Conservation (phyloP, 805 yeast genomes). For the Metschnikowia peoriensis region DNA sequence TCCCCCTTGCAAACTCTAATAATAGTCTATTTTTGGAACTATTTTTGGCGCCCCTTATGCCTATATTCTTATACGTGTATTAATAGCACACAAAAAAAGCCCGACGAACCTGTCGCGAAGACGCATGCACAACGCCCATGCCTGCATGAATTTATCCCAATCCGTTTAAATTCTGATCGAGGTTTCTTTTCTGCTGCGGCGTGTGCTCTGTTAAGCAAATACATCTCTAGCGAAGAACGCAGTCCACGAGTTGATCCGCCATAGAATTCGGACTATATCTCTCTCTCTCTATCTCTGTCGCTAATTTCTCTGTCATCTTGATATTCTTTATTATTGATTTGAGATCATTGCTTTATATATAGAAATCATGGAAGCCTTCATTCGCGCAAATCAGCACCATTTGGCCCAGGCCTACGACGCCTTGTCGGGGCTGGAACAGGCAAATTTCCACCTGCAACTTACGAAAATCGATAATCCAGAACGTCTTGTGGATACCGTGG, state of each 20-base stretch:
- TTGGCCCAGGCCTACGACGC: constrained; percentile 48
- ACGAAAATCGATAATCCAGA: constrained; percentile 41
- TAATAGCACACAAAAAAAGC: too few species aligned
- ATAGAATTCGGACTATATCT: background rate
- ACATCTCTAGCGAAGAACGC: background rate
- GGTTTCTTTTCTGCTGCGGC: constrained; percentile 3
- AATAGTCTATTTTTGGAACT: too few species aligned
- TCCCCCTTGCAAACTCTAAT: too few species aligned
- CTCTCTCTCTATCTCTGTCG: background rate
- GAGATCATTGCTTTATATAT: too few species aligned
- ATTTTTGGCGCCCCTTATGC: too few species aligned
- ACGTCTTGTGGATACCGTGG: constrained; percentile 39
- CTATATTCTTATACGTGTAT: too few species aligned
- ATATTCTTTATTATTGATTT: too few species aligned
- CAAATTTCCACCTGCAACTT: constrained; percentile 40
- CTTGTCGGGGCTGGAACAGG: constrained; percentile 33
- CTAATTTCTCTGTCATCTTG: too few species aligned
- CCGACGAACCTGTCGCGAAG: too few species aligned
- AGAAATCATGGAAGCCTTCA: constrained; percentile 26
- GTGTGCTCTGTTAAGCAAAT: background rate
- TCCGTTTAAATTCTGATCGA: background rate
- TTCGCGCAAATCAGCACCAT: constrained; percentile 52
- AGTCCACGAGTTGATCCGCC: background rate
- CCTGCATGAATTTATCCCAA: background rate
- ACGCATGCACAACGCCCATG: background rate